Conservation (phyloP, 805 yeast genomes). For the Starmera pachycereana region DNA sequence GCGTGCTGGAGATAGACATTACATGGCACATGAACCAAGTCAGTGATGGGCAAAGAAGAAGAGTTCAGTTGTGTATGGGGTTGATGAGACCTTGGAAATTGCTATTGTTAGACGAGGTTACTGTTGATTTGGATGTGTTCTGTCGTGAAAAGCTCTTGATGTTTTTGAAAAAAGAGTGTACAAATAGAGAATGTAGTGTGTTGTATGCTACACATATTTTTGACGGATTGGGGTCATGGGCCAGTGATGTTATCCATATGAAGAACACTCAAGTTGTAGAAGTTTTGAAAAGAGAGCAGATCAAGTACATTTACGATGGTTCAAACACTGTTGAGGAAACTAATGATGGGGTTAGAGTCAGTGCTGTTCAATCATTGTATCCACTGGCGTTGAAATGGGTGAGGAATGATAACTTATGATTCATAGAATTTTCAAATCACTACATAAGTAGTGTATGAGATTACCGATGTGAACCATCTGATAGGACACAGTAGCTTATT, state of each 20-base stretch:
- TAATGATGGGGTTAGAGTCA: constrained; percentile 23
- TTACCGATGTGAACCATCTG: too few species aligned
- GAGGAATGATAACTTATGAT: constrained; percentile 24
- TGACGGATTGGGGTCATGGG: constrained; percentile 91
- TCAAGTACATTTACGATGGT: constrained; percentile 6
- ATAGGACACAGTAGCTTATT: too few species aligned
- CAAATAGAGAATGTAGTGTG: constrained; percentile 57
- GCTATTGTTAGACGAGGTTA: constrained; percentile 87
- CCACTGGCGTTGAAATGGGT: constrained; percentile 71
- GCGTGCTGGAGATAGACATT: constrained; percentile 75
- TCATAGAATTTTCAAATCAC: too few species aligned
- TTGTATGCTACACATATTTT: constrained; percentile 95
- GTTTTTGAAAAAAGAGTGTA: constrained; percentile 69
- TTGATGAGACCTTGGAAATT: constrained; percentile 83
- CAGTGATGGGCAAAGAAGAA: constrained; percentile 90
- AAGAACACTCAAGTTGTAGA: constrained; percentile 41
- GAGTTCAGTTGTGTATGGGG: constrained; percentile 94
- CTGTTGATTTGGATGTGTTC: constrained; percentile 91
- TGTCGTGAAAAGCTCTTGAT: constrained; percentile 68
- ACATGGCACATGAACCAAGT: constrained; percentile 88
- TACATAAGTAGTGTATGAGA: too few species aligned
- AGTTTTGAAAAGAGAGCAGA: constrained; percentile 22
- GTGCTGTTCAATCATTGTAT: constrained; percentile 45
- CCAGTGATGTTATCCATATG: constrained; percentile 72
- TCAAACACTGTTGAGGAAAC: constrained; percentile 11